phyloP scores from a whole-genome alignment of 2,329 filamentous ascomycete species.

The Coleophoma cylindrospora region DNA sequence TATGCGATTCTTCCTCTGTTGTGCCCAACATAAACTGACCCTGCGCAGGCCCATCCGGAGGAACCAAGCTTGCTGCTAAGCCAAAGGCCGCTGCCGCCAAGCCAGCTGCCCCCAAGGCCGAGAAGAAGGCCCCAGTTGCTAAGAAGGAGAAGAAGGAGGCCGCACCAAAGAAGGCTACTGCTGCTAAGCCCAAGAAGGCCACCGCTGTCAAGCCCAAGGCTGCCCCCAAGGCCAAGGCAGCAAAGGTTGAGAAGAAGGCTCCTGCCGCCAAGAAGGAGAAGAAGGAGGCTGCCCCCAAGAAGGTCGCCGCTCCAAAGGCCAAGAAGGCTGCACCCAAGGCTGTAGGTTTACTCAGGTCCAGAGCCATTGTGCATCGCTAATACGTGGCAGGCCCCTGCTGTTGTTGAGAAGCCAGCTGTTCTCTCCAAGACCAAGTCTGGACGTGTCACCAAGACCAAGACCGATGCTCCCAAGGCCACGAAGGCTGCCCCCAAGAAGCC shows the following conservation, averaged over 20 bases:
- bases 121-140: not conserved
- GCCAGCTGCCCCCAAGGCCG: slow-evolving; percentile 15
- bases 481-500: slow-evolving; percentile 29
- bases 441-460: slow-evolving; percentile 63
- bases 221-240: slow-evolving; percentile 31
- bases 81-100: slow-evolving; percentile 20
- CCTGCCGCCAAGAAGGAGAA: slow-evolving; percentile 37
- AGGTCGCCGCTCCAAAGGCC: slow-evolving; percentile 25
- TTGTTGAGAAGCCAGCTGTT: slow-evolving; percentile 57
- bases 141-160: slow-evolving; percentile 34
- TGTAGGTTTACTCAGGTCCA: slow-evolving; percentile 14
- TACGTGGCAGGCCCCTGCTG: slow-evolving; percentile 50
- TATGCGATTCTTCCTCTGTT: slow-evolving; percentile 35
- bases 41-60: slow-evolving; percentile 57
- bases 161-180: not conserved
- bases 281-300: slow-evolving; percentile 32
- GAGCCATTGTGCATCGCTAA: slow-evolving; percentile 9
- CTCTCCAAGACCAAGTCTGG: slow-evolving; percentile 69
- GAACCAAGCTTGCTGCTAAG: slow-evolving; percentile 55
- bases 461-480: slow-evolving; percentile 41
- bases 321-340: slow-evolving; percentile 21
- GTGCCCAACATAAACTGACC: slow-evolving; percentile 17
- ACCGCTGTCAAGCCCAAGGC: slow-evolving; percentile 29
- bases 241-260: slow-evolving; percentile 33
- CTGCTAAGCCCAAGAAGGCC: slow-evolving; percentile 8